These are phyloP conservation scores for Coemansia sp. DNA, from an alignment of 192 early-diverging fungal species.

Conservation along the genomic window DNA sequence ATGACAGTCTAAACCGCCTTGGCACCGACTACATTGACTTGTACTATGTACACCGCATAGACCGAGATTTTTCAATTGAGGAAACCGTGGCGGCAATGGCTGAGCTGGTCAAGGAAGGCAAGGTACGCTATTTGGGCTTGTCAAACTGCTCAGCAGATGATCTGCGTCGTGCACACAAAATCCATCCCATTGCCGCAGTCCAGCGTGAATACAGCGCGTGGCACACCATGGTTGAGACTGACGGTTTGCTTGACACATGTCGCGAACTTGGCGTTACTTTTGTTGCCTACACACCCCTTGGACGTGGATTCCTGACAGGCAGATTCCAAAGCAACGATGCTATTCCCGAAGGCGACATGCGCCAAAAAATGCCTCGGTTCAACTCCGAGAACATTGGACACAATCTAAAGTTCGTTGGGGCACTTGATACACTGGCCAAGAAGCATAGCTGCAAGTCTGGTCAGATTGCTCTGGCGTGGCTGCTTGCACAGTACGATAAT, in stretches of 20 bases:
- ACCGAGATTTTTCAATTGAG: neutral
- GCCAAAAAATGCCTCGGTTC: slow-evolving; percentile 59
- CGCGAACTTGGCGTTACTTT: slow-evolving; percentile 71
- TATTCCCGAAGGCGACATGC: slow-evolving; percentile 57
- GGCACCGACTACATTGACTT: slow-evolving; percentile 56
- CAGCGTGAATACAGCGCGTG: slow-evolving; percentile 58
- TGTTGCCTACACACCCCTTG: slow-evolving; percentile 72
- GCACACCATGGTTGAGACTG: slow-evolving; percentile 62
- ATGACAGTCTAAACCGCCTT: neutral
- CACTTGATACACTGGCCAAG: slow-evolving; percentile 51
- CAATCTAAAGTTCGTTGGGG: slow-evolving; percentile 61
- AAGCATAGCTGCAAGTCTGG: slow-evolving; percentile 58
- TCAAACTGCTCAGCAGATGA: slow-evolving; percentile 62
- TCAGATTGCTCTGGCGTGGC: slow-evolving; percentile 68
- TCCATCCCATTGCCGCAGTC: slow-evolving; percentile 67
- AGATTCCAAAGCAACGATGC: slow-evolving; percentile 57
- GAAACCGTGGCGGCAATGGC: slow-evolving; percentile 52
- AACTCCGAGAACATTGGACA: slow-evolving; percentile 59
- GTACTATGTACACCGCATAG: slow-evolving; percentile 16
- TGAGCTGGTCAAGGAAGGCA: slow-evolving; percentile 68
- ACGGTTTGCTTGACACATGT: slow-evolving; percentile 68
- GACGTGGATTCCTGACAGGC: slow-evolving; percentile 70
- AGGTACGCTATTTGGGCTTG: slow-evolving; percentile 62
- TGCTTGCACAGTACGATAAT: slow-evolving; percentile 54
- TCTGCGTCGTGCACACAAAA: slow-evolving; percentile 62